These are phyloP conservation scores for Pyrus hybrid DNA, from an alignment of 331 rosid genomes.

Conservation along the genomic window DNA sequence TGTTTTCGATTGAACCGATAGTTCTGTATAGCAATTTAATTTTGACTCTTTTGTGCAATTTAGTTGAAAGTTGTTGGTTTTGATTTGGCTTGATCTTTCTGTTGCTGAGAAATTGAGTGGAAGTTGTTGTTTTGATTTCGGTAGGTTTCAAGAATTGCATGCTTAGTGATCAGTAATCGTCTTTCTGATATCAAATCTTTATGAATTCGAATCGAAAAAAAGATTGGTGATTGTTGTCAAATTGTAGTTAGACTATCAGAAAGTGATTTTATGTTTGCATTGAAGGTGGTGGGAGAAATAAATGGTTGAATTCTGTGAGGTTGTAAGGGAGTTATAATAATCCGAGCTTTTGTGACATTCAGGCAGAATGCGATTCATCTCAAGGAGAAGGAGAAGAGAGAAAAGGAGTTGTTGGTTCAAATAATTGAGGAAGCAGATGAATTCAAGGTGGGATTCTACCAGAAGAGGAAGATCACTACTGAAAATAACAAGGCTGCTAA, in stretches of 20 bases:
- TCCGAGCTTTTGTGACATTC: not conserved
- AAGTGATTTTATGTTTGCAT: not conserved
- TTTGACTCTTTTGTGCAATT: too few species aligned
- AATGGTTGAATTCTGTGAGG: not conserved
- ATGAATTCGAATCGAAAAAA: not conserved
- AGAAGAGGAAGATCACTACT: conserved; percentile 20
- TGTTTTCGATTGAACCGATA: too few species aligned
- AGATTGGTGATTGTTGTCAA: not conserved
- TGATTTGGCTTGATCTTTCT: too few species aligned
- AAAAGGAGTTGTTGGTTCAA: conserved; percentile 30
- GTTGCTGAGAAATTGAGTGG: too few species aligned
- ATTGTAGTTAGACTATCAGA: not conserved
- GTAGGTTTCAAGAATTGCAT: not conserved
- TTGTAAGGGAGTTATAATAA: not conserved
- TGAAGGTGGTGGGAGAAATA: not conserved
- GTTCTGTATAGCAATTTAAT: too few species aligned
- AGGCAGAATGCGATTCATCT: conserved; percentile 31
- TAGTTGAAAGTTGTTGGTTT: too few species aligned
- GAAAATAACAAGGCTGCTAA: conserved; percentile 27
- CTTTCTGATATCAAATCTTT: not conserved
- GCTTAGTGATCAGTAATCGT: not conserved
- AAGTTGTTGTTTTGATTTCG: too few species aligned
- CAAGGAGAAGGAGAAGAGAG: conserved; percentile 35
- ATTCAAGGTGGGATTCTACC: conserved; percentile 33
- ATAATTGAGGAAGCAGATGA: conserved; percentile 31